A percentile compares a stretch with the other conserved stretches of the same genome.
These are phyloP conservation scores for Eutypella sp. DNA, from an alignment of 2,329 filamentous ascomycete genomes.

Conservation along the genomic window DNA sequence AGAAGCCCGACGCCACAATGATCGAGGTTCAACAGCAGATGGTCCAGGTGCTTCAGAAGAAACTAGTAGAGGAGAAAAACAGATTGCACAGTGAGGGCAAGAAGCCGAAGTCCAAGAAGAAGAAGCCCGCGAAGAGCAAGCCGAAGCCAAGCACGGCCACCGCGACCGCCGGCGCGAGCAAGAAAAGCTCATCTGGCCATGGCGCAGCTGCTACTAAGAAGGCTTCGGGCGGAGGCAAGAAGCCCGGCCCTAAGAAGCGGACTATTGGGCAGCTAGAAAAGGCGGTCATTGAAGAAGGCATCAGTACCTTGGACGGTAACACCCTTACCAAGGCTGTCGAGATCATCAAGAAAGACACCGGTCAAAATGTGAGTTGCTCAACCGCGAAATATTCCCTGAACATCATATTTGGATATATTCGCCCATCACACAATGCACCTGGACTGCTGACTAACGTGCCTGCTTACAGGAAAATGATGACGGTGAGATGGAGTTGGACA, in stretches of 20 bases:
- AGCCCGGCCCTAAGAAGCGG: slow-evolving; percentile 45
- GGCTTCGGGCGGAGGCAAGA: slow-evolving; percentile 31
- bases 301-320: slow-evolving; percentile 72
- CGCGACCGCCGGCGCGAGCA: slow-evolving; percentile 27
- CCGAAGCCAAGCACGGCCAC: slow-evolving; percentile 34
- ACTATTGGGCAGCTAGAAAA: slow-evolving; percentile 76
- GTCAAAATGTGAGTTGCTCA: slow-evolving; percentile 58
- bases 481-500: slow-evolving; percentile 56
- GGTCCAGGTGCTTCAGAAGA: slow-evolving; percentile 61
- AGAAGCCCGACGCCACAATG: slow-evolving; percentile 45
- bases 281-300: slow-evolving; percentile 81
- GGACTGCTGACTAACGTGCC: too few relatives aligned
- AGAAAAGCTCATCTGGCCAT: slow-evolving; percentile 36
- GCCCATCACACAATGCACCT: too few relatives aligned
- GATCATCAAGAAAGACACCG: slow-evolving; percentile 85
- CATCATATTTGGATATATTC: background rate
- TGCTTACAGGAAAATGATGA: slow-evolving; percentile 51
- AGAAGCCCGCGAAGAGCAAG: slow-evolving; percentile 66
- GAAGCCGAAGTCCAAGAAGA: slow-evolving; percentile 86
- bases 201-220: slow-evolving; percentile 29
- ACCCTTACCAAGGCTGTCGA: slow-evolving; percentile 76
- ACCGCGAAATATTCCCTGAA: slow-evolving; percentile 20
- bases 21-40: slow-evolving; percentile 57
- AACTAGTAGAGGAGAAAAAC: slow-evolving; percentile 68
- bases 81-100: slow-evolving; percentile 54